These are phyloP conservation scores for Nyssa sinensis DNA, from an alignment of 148 eudicot species.

Conservation along the genomic window DNA sequence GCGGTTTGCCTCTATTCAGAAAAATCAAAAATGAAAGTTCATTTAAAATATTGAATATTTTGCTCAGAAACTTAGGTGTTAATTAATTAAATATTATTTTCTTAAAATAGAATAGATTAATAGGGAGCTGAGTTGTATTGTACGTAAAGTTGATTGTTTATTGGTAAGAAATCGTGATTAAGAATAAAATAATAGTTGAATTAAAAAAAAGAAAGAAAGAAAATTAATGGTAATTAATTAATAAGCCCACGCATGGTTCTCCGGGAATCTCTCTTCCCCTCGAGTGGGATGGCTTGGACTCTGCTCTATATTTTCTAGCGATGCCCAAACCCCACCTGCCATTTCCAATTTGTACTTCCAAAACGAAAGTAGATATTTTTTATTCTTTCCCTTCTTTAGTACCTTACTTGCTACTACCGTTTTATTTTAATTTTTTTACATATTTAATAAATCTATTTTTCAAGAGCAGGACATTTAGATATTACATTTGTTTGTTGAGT, in stretches of 20 bases:
- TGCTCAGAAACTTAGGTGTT: too few relatives aligned
- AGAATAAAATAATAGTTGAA: constrained; percentile 8
- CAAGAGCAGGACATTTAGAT: too few relatives aligned
- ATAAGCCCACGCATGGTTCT: constrained; percentile 52
- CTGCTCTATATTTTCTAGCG: constrained; percentile 14
- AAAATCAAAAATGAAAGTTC: neutral
- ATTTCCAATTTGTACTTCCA: neutral
- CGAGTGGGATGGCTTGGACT: constrained; percentile 36
- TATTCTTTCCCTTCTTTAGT: constrained; percentile 6
- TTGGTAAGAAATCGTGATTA: constrained; percentile 3
- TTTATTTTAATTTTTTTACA: too few relatives aligned
- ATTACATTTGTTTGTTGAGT: too few relatives aligned
- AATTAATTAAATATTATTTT: too few relatives aligned
- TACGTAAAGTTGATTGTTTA: constrained; percentile 27
- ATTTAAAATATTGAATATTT: too few relatives aligned
- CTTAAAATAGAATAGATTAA: neutral
- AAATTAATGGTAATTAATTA: constrained; percentile 21
- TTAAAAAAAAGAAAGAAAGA: neutral
- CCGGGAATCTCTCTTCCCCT: constrained; percentile 59
- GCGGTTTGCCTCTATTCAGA: neutral
- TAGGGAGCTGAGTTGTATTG: constrained; percentile 29
- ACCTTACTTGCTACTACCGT: too few relatives aligned
- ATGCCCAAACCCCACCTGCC: neutral
- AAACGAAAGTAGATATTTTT: neutral
- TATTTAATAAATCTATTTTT: too few relatives aligned